Conservation (phyloP, 1,284 basidiomycete species). For the Limonomyces culmigenus region DNA sequence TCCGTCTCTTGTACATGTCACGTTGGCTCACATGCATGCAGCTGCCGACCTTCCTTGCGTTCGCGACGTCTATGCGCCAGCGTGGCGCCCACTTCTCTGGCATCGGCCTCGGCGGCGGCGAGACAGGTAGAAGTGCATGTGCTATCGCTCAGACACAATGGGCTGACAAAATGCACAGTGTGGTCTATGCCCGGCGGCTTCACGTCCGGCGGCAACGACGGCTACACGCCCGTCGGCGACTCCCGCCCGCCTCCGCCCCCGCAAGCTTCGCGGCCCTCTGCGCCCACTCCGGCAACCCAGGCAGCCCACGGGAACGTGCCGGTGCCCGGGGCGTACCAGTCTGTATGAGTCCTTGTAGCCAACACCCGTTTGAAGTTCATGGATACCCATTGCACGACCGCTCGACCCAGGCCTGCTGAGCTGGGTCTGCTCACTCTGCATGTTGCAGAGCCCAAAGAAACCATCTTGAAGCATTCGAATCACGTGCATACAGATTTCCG, state of each 20-base stretch:
- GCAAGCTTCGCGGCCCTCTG: background rate
- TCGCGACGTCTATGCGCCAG: conserved; percentile 37
- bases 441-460: no score
- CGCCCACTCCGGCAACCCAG: conserved; percentile 11
- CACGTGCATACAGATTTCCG: no score
- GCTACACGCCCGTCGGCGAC: conserved; percentile 63
- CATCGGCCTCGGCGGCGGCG: conserved; percentile 37
- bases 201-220: conserved; percentile 33
- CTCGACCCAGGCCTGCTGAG: no score
- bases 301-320: conserved; percentile 9
- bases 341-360: conserved; percentile 23
- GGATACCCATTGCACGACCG: no score
- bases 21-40: conserved; percentile 6
- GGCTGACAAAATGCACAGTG: conserved; percentile 22
- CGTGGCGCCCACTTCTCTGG: conserved; percentile 44
- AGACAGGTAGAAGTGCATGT: conserved; percentile 45
- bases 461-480: no score
- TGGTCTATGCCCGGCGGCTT: conserved; percentile 81
- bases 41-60: conserved; percentile 43
- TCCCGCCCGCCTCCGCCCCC: conserved; percentile 13
- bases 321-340: conserved; percentile 36
- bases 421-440: no score
- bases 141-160: background rate
- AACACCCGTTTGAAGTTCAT: no score
- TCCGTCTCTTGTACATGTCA: background rate